Base-by-base conservation (phyloP, 331 rosid species). In the Ulmus americana region DNA sequence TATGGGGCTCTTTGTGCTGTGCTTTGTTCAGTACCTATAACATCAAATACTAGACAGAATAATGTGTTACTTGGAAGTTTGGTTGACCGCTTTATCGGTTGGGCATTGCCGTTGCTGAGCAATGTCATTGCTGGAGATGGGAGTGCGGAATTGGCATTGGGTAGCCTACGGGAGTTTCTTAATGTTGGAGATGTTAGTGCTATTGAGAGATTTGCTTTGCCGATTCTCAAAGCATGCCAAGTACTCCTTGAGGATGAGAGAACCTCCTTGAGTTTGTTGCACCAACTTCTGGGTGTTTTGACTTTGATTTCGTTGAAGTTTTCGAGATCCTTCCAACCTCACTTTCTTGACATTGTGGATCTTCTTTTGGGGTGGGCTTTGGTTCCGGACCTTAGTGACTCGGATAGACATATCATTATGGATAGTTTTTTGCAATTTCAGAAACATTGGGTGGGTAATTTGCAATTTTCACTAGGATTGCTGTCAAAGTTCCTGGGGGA, bases 191-290 rank as follows among this genome's bases (percentile, higher is more conserved):
- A 86, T 41, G 86, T 71, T 71, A 79, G 83, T 7, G 92, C 87
- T 55, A 79, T 76, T 6, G 97, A 91, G 78, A 86, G 96, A 78
- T 88, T 83, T 28, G 88, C 79, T 59, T 69, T 91, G 74, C 82
- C 92, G 0, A 88, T 91, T 72, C 92, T 86, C 63, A 88, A 91
- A 77, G 97, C 95, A 28, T 88, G 96, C 61, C 95, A 91, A 75
- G 86, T 77, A 45, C 81, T 91, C 38, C 85, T 91, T 39, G 97
- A 91, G 85, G 97, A 91, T 65, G 95, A 91, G 83, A 84, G 96
- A 73, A 91, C 97, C 76, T 88, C 96, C 59, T 62, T 86, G 80
- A 77, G 69, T 62, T 71, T 86, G 67, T 82, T 91, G 68, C 92
- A 79, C 54, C 78, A 74, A 49, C 81, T 86, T 64, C 54, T 86